Conservation (phyloP, 345 rosid species). For the Odontarrhena argentea region DNA sequence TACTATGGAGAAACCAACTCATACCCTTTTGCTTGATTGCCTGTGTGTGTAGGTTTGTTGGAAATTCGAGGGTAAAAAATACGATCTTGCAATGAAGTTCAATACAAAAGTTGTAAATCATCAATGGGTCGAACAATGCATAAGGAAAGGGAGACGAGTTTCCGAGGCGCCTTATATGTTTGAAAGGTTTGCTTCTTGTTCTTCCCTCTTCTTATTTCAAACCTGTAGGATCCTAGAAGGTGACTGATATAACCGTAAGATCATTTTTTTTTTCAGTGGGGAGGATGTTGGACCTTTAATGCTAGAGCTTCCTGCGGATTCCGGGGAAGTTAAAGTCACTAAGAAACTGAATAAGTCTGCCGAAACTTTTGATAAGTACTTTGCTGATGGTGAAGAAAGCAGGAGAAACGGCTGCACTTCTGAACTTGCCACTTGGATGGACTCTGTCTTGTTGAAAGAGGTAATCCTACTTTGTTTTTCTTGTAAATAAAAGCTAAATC, state of each 20-base stretch:
- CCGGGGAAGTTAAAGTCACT: constrained; percentile 31
- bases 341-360: constrained; percentile 43
- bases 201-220: background rate
- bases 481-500: background rate
- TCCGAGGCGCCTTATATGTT: constrained; percentile 60
- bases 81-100: constrained; percentile 63
- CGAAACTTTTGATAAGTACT: constrained; percentile 40
- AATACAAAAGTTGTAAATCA: constrained; percentile 63
- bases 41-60: constrained; percentile 64
- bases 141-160: constrained; percentile 61
- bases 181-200: constrained; percentile 53
- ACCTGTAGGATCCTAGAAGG: background rate
- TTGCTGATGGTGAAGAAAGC: constrained; percentile 27
- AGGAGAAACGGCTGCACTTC: constrained; percentile 37
- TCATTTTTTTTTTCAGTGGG: constrained; percentile 53
- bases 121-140: constrained; percentile 83
- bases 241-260: constrained; percentile 3
- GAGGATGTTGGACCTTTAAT: constrained; percentile 64
- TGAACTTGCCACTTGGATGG: constrained; percentile 51
- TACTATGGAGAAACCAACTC: background rate
- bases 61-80: constrained; percentile 78
- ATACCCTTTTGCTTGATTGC: constrained; percentile 2
- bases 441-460: constrained; percentile 64
- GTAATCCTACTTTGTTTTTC: constrained; percentile 40
- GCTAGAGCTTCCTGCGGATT: constrained; percentile 47